Base-by-base conservation (phyloP, 2,329 filamentous ascomycete species). In the Fusarium nelsonii region DNA sequence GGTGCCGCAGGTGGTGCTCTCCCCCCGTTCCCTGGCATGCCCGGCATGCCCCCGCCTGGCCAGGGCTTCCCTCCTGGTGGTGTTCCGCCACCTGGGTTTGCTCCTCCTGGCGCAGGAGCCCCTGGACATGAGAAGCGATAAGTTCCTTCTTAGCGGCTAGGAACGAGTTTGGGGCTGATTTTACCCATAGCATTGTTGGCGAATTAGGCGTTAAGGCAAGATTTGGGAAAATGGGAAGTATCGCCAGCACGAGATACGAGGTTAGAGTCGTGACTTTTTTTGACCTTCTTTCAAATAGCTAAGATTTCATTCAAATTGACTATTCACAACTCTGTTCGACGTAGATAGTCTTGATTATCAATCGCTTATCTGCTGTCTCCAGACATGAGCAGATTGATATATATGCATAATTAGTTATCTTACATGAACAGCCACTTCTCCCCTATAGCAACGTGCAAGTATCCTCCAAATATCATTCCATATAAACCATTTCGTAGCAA, bases 61-160 rank as follows among this genome's bases (percentile, higher is more conserved):
- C 81, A 84, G 58, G 82, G 81, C 6, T 84, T 84, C 40, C 81
- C 81, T 16, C 80, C 80, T 14, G 75, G 78, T 20, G 75, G 76
- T 58, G 65, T 53, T 20, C 72, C 75, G 18, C 76, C 77, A 6
- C 74, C 75, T 26, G 80, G 79, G 6, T 81, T 80, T 65, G 75
- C 75, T 54, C 76, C 77, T 18, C 76, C 76, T 3, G 78, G 78
- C 37, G 73, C 72, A 15, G 78, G 78, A 23, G 73, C 76, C 26
- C 80, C 79, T 23, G 82, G 81, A 36, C 80, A 78, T 33, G 81
- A 81, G 37, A 78, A 78, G 74, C 76, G 80, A 70, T 83, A 74
- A 75, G 45, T 64, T 40, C 45, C 48, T 61, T 15, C 26, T 39
- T 12, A 40, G 49, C 49, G 48, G 39, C 30, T 20, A 44, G 43